A percentile compares a stretch with the other conserved stretches of the same genome.
Evolutionary conservation across 192 early-diverging fungal species (phyloP).

Genomic region (Umbelopsis vinacea): DNA sequence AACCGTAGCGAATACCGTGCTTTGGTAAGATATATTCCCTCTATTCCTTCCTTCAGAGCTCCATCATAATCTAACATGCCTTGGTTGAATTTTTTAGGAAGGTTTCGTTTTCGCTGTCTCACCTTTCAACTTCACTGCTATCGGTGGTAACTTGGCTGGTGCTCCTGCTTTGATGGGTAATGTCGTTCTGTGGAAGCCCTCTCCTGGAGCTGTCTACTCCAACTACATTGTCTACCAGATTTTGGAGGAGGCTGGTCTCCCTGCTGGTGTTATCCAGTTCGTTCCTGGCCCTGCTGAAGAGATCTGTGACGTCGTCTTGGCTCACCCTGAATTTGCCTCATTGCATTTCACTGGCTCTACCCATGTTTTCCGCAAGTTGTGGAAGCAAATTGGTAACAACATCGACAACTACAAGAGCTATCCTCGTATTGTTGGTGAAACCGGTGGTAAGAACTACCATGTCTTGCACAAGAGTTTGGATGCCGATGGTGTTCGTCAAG

Average conservation of each 20-base stretch:
- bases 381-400: conserved; percentile 90
- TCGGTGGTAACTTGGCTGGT: conserved; percentile 92
- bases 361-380: conserved; percentile 90
- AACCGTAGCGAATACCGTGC: conserved; percentile 96
- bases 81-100: conserved; percentile 49
- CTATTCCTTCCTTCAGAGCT: background rate
- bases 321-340: conserved; percentile 91
- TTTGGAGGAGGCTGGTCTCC: conserved; percentile 93
- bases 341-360: conserved; percentile 98
- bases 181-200: conserved; percentile 97
- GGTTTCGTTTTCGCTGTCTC: conserved; percentile 98
- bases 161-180: conserved; percentile 98
- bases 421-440: conserved; percentile 98
- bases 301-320: conserved; percentile 81
- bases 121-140: conserved; percentile 99
- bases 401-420: conserved; percentile 90
- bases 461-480: conserved; percentile 75
- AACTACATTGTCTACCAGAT: conserved; percentile 93
- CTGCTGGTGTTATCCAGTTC: conserved; percentile 97
- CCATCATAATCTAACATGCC: background rate
- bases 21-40: conserved; percentile 40
- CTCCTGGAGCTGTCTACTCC: conserved; percentile 82
- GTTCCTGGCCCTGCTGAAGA: conserved; percentile 87
- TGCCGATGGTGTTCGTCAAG: conserved; percentile 72
- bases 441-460: conserved; percentile 99